phyloP scores from a whole-genome alignment of 2,329 filamentous ascomycete species.

The Colletotrichum coccodes region DNA sequence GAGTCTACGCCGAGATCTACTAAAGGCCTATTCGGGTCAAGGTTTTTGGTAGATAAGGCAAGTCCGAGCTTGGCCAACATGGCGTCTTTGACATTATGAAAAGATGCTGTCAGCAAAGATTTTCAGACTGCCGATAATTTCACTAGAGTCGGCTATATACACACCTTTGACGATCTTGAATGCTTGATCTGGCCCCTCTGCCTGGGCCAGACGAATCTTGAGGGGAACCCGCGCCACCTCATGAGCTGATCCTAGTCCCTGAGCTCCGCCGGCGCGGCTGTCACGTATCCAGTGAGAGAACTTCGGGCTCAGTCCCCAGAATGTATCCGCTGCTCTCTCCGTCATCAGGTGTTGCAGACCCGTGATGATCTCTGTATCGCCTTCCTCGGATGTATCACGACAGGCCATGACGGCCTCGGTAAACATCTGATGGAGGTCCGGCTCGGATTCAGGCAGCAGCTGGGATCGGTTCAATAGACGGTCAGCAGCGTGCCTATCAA shows the following conservation, averaged over 20 bases:
- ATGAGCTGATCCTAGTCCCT: neutral
- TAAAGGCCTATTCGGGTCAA: neutral
- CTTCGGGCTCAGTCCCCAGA: neutral
- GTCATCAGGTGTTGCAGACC: constrained; percentile 1
- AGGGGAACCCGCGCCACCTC: neutral
- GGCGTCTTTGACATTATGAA: neutral
- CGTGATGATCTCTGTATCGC: constrained; percentile 16
- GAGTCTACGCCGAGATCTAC: constrained; percentile 38
- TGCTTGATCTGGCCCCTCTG: neutral
- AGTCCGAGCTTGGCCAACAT: neutral
- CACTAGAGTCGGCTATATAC: neutral
- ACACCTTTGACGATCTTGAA: neutral
- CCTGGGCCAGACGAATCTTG: neutral
- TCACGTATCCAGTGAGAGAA: neutral
- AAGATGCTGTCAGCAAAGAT: neutral
- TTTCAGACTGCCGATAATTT: neutral
- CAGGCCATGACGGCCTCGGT: constrained; percentile 51
- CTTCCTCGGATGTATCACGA: constrained; percentile 27
- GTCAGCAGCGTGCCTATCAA: neutral
- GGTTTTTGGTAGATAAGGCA: neutral
- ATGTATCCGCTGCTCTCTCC: neutral
- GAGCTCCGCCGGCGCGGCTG: neutral
- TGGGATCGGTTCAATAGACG: constrained; percentile 9
- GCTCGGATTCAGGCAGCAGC: constrained; percentile 31
- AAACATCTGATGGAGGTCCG: constrained; percentile 52